Conservation (phyloP, 2,329 filamentous ascomycete genomes). For the Diaporthe velutina region DNA sequence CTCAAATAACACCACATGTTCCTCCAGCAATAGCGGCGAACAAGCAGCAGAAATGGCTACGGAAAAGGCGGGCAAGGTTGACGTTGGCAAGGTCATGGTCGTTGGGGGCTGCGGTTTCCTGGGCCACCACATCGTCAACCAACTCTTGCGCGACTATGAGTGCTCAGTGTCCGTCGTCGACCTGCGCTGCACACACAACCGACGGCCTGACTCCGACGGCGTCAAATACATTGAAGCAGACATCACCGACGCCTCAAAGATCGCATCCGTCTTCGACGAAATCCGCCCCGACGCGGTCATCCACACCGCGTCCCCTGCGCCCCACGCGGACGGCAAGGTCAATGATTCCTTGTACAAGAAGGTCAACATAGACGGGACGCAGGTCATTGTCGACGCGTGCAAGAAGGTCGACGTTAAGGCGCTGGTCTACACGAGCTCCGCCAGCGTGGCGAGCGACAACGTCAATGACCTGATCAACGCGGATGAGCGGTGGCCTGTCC, state of each 20-base stretch:
- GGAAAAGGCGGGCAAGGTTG: slow-evolving; percentile 51
- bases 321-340: slow-evolving; percentile 65
- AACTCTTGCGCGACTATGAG: slow-evolving; percentile 74
- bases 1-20: background rate
- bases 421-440: slow-evolving; percentile 92
- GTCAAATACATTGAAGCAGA: slow-evolving; percentile 81
- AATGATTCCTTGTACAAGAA: slow-evolving; percentile 76
- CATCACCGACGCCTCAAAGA: slow-evolving; percentile 75
- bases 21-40: background rate
- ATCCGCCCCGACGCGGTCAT: slow-evolving; percentile 86
- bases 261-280: slow-evolving; percentile 74
- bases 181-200: slow-evolving; percentile 78
- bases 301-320: slow-evolving; percentile 85
- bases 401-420: slow-evolving; percentile 79
- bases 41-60: slow-evolving; percentile 43
- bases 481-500: slow-evolving; percentile 84
- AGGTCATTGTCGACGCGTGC: slow-evolving; percentile 81
- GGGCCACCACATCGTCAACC: slow-evolving; percentile 83
- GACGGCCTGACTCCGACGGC: slow-evolving; percentile 66
- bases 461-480: slow-evolving; percentile 83
- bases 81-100: slow-evolving; percentile 79
- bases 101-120: slow-evolving; percentile 89
- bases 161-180: slow-evolving; percentile 77
- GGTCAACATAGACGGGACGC: slow-evolving; percentile 91
- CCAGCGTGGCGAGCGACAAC: slow-evolving; percentile 89